Base-by-base conservation (phyloP, 306 rosid genomes). In the Begonia fuchsioides region DNA sequence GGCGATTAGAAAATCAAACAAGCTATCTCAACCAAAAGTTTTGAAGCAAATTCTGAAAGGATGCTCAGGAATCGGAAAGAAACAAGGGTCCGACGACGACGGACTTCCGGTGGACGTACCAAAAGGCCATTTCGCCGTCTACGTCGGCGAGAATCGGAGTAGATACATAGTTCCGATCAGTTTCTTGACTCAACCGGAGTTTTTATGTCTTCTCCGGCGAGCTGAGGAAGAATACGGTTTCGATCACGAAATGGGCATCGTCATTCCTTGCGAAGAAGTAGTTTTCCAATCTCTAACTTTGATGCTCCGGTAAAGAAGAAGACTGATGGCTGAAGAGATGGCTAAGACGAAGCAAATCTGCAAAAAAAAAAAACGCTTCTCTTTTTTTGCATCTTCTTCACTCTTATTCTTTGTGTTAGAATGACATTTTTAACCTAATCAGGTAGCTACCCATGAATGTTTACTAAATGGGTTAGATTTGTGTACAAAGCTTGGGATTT, bases 181-280 rank as follows among this genome's bases (percentile, higher is more conserved):
- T 0, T 75, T 84, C 67, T 51, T 90, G 41, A 71, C 85, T 41
- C 92, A 81, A 45, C 95, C 97, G 0, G 65, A 79, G 62, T 90
- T 90, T 44, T 93, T 81, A 17, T 72, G 77, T 15, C 90, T 88
- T 17, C 95, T 88, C 15, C 72, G 77, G 16, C 90, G 68, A 72
- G 95, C 97, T 1, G 97, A 90, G 53, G 97, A 90, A 54, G 97
- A 90, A 45, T 90, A 81, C 20, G 97, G 97, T 1, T 90, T 84
- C 20, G 83, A 79, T 55, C 97, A 84, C 44, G 93, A 90, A 5
- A 78, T 84, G 97, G 97, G 97, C 10, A 80, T 85, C 65, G 79
- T 93, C 0, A 84, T 90, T 61, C 97, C 97, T 47, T 90, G 97
- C 38, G 92, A 84, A 70, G 97, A 90, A 71, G 85, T 68, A 17